These are phyloP conservation scores for Fusarium globosum DNA, from an alignment of 2,329 filamentous ascomycete genomes.

Conservation along the genomic window DNA sequence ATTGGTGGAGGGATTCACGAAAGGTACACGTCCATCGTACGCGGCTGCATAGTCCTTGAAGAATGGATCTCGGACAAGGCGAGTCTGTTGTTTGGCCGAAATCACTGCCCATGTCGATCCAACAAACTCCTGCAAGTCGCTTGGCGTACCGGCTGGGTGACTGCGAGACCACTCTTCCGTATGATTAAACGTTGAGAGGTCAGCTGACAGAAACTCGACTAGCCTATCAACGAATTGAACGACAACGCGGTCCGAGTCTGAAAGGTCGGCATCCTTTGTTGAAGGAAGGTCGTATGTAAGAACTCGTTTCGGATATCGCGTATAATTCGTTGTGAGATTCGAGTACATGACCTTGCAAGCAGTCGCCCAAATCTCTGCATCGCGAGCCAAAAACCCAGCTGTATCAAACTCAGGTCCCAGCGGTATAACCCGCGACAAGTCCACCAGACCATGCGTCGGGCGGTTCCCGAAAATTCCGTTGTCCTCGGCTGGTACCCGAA, in stretches of 20 bases:
- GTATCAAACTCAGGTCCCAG: neutral
- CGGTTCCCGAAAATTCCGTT: neutral
- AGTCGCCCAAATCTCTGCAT: neutral
- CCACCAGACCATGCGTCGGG: neutral
- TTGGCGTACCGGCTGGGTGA: neutral
- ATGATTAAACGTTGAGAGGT: neutral
- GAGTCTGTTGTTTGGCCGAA: neutral
- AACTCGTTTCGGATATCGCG: neutral
- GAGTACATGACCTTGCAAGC: neutral
- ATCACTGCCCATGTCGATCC: neutral
- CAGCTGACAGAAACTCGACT: neutral
- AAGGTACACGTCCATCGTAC: neutral
- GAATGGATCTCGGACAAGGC: neutral
- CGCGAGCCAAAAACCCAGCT: neutral
- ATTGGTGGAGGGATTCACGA: neutral
- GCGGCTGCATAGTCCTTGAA: neutral
- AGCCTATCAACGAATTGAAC: neutral
- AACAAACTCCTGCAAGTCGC: neutral
- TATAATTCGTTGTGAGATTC: neutral
- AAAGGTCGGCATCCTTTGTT: rapidly evolving
- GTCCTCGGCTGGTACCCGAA: neutral
- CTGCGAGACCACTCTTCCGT: neutral
- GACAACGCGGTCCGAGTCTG: neutral
- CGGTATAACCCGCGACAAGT: neutral
- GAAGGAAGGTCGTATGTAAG: neutral